These are phyloP conservation scores for Fagus sylvatica DNA, from an alignment of 306 rosid species.

Conservation along the genomic window DNA sequence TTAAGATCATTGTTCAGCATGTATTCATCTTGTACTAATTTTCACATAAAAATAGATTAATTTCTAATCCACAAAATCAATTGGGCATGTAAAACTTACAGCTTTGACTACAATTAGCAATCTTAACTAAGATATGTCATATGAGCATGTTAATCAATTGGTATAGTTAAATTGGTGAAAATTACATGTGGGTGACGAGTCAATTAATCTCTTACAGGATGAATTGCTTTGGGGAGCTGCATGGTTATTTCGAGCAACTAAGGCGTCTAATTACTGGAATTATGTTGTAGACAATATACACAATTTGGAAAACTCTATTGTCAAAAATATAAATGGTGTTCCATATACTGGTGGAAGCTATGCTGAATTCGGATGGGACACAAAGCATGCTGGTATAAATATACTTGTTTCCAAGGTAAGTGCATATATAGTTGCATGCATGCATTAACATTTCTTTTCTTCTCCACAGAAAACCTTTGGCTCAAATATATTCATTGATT, in stretches of 20 bases:
- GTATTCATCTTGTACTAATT: background rate
- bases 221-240: conserved; percentile 61
- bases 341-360: background rate
- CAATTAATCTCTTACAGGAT: conserved; percentile 24
- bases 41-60: background rate
- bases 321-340: background rate
- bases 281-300: conserved; percentile 32
- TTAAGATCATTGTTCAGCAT: background rate
- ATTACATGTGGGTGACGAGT: too few relatives aligned
- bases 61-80: too few relatives aligned
- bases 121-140: too few relatives aligned
- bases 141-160: too few relatives aligned
- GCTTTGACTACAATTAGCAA: too few relatives aligned
- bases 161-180: too few relatives aligned
- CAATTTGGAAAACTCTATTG: background rate
- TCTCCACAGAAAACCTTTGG: background rate
- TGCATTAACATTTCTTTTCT: too few relatives aligned
- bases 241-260: conserved; percentile 45
- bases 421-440: background rate
- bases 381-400: conserved; percentile 49
- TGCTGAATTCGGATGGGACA: conserved; percentile 55
- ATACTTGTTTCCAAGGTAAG: conserved; percentile 46
- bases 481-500: background rate
- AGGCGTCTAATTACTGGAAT: conserved; percentile 6
- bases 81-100: too few relatives aligned